Evolutionary conservation across 2,329 filamentous ascomycete species (phyloP).

Genomic region (Sporothrix brunneoviolacea): DNA sequence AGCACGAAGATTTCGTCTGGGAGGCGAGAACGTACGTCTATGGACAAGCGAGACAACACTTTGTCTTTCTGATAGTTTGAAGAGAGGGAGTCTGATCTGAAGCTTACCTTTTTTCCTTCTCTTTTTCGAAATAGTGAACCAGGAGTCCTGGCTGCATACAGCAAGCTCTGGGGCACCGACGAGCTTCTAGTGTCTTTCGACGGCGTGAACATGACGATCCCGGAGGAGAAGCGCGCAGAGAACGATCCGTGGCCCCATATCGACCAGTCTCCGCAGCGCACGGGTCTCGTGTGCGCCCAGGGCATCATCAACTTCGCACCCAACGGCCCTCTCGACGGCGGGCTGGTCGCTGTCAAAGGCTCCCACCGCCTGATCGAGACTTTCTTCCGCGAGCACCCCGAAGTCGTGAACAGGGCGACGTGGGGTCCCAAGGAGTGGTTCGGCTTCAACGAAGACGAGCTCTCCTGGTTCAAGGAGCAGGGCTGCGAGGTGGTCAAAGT

Average conservation of each 20-base stretch:
- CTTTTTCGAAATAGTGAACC: too few relatives aligned
- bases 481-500: slow-evolving; percentile 12
- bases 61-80: too few relatives aligned
- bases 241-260: slow-evolving; percentile 29
- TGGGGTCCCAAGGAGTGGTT: slow-evolving; percentile 6
- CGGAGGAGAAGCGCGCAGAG: slow-evolving; percentile 22
- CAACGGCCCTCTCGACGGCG: slow-evolving; percentile 30
- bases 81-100: too few relatives aligned
- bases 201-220: slow-evolving; percentile 31
- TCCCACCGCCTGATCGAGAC: slow-evolving; percentile 14
- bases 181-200: slow-evolving; percentile 33
- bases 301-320: slow-evolving; percentile 27
- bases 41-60: too few relatives aligned
- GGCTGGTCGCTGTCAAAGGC: slow-evolving; percentile 30
- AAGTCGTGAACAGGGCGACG: not conserved
- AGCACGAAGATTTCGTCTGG: slow-evolving; percentile 35
- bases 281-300: slow-evolving; percentile 24
- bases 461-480: not conserved
- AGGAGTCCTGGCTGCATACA: slow-evolving; percentile 31
- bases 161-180: slow-evolving; percentile 31
- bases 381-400: slow-evolving; percentile 5
- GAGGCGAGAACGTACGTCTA: slow-evolving; percentile 26
- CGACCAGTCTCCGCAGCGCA: slow-evolving; percentile 25
- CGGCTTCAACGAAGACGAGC: not conserved
- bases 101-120: too few relatives aligned